Base-by-base conservation (phyloP, 164 flowering plant genomes). In the Sextonia rubra region DNA sequence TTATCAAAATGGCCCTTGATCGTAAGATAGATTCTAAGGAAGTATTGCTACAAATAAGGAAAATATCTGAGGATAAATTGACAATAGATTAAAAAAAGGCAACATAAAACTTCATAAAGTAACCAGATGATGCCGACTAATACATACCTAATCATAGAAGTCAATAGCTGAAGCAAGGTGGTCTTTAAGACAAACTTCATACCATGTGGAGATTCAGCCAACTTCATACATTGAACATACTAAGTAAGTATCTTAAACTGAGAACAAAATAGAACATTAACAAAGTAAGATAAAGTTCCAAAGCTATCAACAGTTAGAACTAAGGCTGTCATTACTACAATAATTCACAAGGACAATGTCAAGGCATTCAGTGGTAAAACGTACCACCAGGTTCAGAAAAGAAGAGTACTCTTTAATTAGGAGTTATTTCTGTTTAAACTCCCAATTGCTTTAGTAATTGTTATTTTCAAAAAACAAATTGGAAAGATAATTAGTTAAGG, bases 1-100 rank as follows among this genome's bases (percentile, higher is more conserved):
- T 79, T 71, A 95, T 92, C 91, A 87, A 80, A 81, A 91, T 85
- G 70, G 97, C 94, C 79, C 99, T 91, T 68, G 93, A 85, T 81
- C 94, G 81, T 76, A 92, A 74, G 67, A 90, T 81, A 71, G 96
- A 70, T 8, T 84, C 96, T 47, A 74, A 69, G 27, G 92, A 84
- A 61, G 74, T 64, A 76, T 87, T 80, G 71, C 99, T 92, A 61
- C 66, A 78, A 11, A 65, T 27, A 47, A 47, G 44, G 26, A 69
- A 73, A 44, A 4, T 12, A 6, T 60, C n/a, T 26, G 69, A 65
- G 47, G 11, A 64, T 29, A 47, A 63, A 11, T 9, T 1, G 17
- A n/a, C 71, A 47, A 47, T 23, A 11, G 29, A 8, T 64, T 64
- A 64, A 64, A 29, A 26, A 27, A 64, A 30, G 26, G 24, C 15